Evolutionary conservation across 2,329 filamentous ascomycete species (phyloP), one percentile per base, ranked within the genome.

Genomic region (Clonostachys byssicola): DNA sequence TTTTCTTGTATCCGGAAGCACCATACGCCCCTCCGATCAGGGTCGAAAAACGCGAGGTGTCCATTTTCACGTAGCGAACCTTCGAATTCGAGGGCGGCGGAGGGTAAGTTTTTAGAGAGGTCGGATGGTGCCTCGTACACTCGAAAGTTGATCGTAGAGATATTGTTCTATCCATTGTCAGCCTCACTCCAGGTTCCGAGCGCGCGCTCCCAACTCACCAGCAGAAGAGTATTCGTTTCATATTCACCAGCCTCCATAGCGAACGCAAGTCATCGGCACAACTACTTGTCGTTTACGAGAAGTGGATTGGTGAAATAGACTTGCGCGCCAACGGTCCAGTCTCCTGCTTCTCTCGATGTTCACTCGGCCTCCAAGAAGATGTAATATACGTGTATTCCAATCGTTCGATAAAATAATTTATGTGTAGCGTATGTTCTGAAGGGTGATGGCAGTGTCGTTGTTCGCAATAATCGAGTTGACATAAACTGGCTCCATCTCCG

Each of bases 221-320:
- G 72, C 58, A 80, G 67, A 57, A 83, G 66, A 51, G 72, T 73
- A 66, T 83, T 83, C 60, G 80, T 83, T 59, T 81, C 78, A 65
- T 81, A 81, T 67, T 83, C 79, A 54, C 77, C 76, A 64, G 75
- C 74, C 65, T 83, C 80, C 80, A 83, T 83, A 60, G 76, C 78
- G 77, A 60, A 64, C 56, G 64, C 59, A 54, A 64, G 54, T 59
- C 52, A 51, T 52, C 52, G 51, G 56, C 52, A 51, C 54, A 49
- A 54, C 44, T 49, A 30, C 23, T 30, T 30, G 23, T 30, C 23
- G 23, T 9, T 30, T 30, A 30, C 23, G 23, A 9, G 23, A 30
- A 10, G 23, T 30, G 23, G 9, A 10, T 30, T 10, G 23, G 9
- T 30, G 9, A 30, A 30, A 30, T 30, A 30, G 23, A 30, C 23